Evolutionary conservation across 1,284 basidiomycete species (phyloP).

Genomic region (Malassezia arunalokei): DNA sequence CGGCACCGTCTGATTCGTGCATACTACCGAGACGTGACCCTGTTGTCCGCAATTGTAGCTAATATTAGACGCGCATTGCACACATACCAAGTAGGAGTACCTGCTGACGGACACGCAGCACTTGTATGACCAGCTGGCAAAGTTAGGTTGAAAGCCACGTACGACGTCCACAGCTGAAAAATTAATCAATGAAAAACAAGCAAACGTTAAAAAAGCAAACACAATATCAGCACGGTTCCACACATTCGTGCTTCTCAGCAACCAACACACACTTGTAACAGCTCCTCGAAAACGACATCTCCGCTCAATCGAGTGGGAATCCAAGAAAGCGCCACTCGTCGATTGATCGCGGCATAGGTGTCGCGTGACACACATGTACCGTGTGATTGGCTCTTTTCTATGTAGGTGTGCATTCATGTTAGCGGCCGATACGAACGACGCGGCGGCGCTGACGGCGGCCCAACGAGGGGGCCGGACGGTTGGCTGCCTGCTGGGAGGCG

Average conservation of each 20-base stretch:
- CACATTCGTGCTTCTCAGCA: background rate
- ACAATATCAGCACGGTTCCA: slow-evolving; percentile 4
- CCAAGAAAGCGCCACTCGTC: background rate
- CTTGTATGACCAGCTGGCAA: slow-evolving; percentile 37
- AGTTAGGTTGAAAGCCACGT: background rate
- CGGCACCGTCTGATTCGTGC: slow-evolving; percentile 37
- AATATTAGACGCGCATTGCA: background rate
- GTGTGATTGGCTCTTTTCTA: slow-evolving; percentile 8
- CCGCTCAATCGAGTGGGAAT: background rate
- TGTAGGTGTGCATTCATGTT: slow-evolving; percentile 16
- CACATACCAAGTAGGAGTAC: slow-evolving; percentile 36
- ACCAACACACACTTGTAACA: slow-evolving; percentile 18
- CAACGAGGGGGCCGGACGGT: slow-evolving; percentile 22
- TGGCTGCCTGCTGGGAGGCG: slow-evolving; percentile 23
- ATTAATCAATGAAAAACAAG: background rate
- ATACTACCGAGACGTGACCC: slow-evolving; percentile 36
- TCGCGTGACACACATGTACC: slow-evolving; percentile 4
- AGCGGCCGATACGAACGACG: slow-evolving; percentile 38
- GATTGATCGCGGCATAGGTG: background rate
- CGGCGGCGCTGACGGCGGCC: slow-evolving; percentile 36
- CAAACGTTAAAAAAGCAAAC: background rate
- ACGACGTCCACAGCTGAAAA: slow-evolving; percentile 17
- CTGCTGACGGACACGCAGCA: slow-evolving; percentile 37
- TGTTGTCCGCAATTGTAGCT: slow-evolving; percentile 36
- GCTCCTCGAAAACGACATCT: slow-evolving; percentile 14